These are phyloP conservation scores for Ophiostoma ips DNA, from an alignment of 2,329 filamentous ascomycete species.

Conservation along the genomic window DNA sequence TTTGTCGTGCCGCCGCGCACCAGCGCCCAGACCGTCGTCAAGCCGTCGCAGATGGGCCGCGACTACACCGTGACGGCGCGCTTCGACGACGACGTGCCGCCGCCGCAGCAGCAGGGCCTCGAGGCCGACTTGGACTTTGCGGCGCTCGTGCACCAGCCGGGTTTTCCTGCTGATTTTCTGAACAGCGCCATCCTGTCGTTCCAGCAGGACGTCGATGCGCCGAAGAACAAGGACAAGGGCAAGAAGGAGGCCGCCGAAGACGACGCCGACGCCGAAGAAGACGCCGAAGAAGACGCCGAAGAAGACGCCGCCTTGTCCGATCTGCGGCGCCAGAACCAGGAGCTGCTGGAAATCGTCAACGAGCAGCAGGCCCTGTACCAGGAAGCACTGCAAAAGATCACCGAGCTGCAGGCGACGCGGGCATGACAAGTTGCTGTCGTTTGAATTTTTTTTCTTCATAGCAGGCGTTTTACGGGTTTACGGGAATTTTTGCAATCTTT, in stretches of 20 bases:
- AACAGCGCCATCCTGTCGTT: constrained; percentile 37
- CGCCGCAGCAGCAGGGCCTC: neutral
- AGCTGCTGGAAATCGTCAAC: constrained; percentile 27
- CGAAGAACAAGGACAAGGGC: neutral
- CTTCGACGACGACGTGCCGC: constrained; percentile 28
- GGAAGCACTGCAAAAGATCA: constrained; percentile 18
- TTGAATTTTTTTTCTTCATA: too few relatives aligned
- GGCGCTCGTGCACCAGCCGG: constrained; percentile 30
- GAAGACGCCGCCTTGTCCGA: constrained; percentile 9
- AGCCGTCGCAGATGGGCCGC: constrained; percentile 58
- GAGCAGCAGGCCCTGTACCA: constrained; percentile 24
- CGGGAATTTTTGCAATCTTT: too few relatives aligned
- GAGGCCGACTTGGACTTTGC: constrained; percentile 24
- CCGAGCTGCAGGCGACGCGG: constrained; percentile 16
- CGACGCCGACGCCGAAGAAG: constrained; percentile 19
- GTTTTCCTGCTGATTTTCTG: constrained; percentile 32
- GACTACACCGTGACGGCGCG: constrained; percentile 54
- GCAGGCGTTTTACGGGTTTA: too few relatives aligned
- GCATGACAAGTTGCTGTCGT: neutral
- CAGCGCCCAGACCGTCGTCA: constrained; percentile 48
- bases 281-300: constrained; percentile 16
- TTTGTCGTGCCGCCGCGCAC: constrained; percentile 7
- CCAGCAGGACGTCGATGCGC: constrained; percentile 19
- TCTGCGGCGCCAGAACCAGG: constrained; percentile 22
- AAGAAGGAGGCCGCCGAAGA: constrained; percentile 5